Base-by-base conservation (phyloP, 441 rosid species). In the Erodium texanum region DNA sequence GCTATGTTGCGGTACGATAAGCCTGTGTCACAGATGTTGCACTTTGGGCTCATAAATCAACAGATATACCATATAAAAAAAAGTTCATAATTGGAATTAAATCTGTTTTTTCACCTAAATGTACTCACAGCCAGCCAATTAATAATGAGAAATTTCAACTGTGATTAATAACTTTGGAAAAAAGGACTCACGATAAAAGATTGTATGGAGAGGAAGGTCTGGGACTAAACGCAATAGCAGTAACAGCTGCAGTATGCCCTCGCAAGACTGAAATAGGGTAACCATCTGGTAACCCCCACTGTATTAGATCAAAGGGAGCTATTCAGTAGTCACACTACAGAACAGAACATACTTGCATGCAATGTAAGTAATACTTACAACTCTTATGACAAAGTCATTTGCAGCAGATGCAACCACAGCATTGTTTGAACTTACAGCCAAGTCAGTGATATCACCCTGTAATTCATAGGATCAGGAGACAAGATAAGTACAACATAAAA, bases 211-310 rank as follows among this genome's bases (percentile, higher is more conserved):
- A 89, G 69, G 86, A 87, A 77, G 83, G 87, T 71, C 87, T 85
- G 38, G 99, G 99, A 80, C 90, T 94, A 78, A 96, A 96, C 61
- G 89, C 96, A 81, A 96, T 88, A 65, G 99, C 96, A 81, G 99
- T 92, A 71, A 96, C 98, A 75, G 92, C 96, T 78, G 87, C 97
- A 52, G 89, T 89, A 75, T 96, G 99, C 66, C 99, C 99, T 56
- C 89, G 93, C 50, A 96, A 81, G 70, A 96, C 90, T 52, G 99
- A 90, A 69, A 93, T 83, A 41, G 98, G 99, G 67, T 82, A 74
- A 75, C 99, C 99, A 88, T 96, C 99, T 71, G 99, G 96, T 82
- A 96, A 76, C 70, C 96, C 96, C 99, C 99, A 96, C 99, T 96
- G 84, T 71, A 72, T 77, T 73, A 77, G 76, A 75, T 58, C 71